phyloP scores from a whole-genome alignment of 768 basidiomycete species.

The Leucogyrophana mollusca region DNA sequence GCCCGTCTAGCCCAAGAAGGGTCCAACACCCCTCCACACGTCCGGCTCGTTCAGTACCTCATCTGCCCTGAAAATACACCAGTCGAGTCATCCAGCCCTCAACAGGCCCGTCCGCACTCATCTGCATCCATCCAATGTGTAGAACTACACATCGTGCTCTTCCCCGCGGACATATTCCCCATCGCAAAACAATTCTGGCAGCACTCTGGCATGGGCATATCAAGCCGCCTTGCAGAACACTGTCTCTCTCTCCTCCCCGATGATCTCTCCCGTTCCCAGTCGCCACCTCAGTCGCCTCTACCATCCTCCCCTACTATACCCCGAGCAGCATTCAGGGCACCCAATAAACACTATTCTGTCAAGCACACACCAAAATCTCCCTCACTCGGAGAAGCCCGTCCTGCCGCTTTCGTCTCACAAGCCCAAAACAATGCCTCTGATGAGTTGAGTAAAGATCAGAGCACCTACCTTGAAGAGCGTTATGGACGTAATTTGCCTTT shows the following conservation, averaged over 20 bases:
- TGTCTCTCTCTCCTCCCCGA: conserved; percentile 73
- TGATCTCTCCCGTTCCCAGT: conserved; percentile 20
- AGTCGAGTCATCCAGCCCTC: background rate
- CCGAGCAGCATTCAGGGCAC: conserved; percentile 39
- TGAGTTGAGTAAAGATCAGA: conserved; percentile 57
- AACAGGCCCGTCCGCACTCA: conserved; percentile 22
- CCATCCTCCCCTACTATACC: conserved; percentile 13
- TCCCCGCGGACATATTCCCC: conserved; percentile 56
- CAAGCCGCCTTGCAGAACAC: conserved; percentile 81
- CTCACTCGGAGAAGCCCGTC: conserved; percentile 1
- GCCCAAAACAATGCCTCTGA: conserved; percentile 33
- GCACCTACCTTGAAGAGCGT: conserved; percentile 86
- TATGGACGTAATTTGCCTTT: conserved; percentile 90
- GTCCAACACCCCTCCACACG: conserved; percentile 35
- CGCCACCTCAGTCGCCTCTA: conserved; percentile 27
- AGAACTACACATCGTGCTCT: conserved; percentile 82
- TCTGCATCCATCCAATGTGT: conserved; percentile 33
- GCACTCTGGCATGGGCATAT: conserved; percentile 88
- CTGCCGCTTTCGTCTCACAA: conserved; percentile 9
- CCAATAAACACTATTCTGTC: conserved; percentile 59
- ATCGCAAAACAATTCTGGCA: conserved; percentile 95
- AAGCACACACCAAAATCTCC: conserved; percentile 14
- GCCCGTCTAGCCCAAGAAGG: conserved; percentile 43
- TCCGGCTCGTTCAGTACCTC: conserved; percentile 67
- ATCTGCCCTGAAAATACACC: conserved; percentile 59